Conservation (phyloP, 768 basidiomycete genomes). For the Phylloporus sp. region DNA sequence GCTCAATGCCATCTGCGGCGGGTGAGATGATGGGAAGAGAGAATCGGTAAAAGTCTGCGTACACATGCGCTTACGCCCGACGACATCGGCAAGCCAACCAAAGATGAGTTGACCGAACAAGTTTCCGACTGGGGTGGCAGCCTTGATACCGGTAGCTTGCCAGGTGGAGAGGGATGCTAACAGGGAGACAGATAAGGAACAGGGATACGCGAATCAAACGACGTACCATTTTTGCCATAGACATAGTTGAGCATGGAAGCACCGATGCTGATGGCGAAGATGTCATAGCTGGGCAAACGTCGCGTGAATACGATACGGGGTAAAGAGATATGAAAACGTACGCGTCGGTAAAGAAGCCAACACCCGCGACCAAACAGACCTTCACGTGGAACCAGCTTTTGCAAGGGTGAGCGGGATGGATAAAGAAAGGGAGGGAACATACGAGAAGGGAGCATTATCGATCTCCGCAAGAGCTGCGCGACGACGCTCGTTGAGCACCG, state of each 20-base stretch:
- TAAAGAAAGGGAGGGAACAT: slow-evolving; percentile 24
- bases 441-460: slow-evolving; percentile 85
- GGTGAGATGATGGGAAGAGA: not conserved
- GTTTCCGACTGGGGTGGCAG: slow-evolving; percentile 73
- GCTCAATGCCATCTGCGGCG: slow-evolving; percentile 42
- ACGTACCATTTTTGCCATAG: slow-evolving; percentile 43
- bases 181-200: not conserved
- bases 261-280: slow-evolving; percentile 88
- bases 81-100: slow-evolving; percentile 73
- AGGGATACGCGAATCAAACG: not conserved
- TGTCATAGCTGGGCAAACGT: slow-evolving; percentile 50
- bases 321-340: slow-evolving; percentile 29
- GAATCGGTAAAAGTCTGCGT: slow-evolving; percentile 23
- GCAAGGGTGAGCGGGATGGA: not conserved
- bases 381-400: slow-evolving; percentile 82
- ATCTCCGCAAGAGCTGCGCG: slow-evolving; percentile 81
- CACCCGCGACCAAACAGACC: slow-evolving; percentile 65
- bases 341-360: slow-evolving; percentile 91
- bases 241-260: slow-evolving; percentile 81
- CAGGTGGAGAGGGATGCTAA: slow-evolving; percentile 38
- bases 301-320: not conserved
- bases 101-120: slow-evolving; percentile 74
- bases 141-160: slow-evolving; percentile 76
- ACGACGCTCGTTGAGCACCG: slow-evolving; percentile 63
- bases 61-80: slow-evolving; percentile 83